phyloP scores from a whole-genome alignment of 768 basidiomycete species.

The Nidula microcarpa region DNA sequence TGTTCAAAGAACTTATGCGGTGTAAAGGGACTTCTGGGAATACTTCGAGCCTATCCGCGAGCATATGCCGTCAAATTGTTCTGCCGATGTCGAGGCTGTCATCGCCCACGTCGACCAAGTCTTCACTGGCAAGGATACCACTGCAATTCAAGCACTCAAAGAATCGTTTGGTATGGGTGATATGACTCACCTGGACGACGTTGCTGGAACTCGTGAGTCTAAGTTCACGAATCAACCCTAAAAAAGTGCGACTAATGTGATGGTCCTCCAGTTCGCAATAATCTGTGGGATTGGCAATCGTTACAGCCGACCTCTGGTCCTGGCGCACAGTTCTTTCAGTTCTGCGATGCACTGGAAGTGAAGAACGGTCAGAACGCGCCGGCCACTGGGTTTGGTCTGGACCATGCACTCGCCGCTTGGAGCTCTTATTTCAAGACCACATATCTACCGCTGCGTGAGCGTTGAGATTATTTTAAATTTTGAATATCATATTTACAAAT shows the following conservation, averaged over 20 bases:
- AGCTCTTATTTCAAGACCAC: slow-evolving; percentile 50
- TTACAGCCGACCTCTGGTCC: slow-evolving; percentile 50
- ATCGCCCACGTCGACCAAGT: slow-evolving; percentile 59
- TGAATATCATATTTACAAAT: background rate
- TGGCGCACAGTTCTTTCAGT: slow-evolving; percentile 46
- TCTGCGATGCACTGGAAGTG: slow-evolving; percentile 68
- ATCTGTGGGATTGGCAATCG: slow-evolving; percentile 68
- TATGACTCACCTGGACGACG: slow-evolving; percentile 63
- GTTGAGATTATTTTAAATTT: background rate
- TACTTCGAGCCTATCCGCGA: slow-evolving; percentile 72
- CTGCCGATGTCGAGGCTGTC: slow-evolving; percentile 64
- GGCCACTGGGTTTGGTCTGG: slow-evolving; percentile 56
- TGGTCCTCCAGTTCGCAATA: slow-evolving; percentile 41
- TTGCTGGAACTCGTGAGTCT: slow-evolving; percentile 50
- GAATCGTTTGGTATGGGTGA: slow-evolving; percentile 53
- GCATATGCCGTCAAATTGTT: slow-evolving; percentile 71
- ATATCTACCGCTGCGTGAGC: slow-evolving; percentile 46
- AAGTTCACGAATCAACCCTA: no score
- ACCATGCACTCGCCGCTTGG: slow-evolving; percentile 61
- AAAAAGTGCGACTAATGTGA: no score
- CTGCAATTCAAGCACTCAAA: slow-evolving; percentile 53
- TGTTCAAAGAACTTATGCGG: background rate
- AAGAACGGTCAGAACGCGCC: slow-evolving; percentile 51
- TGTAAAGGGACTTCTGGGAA: slow-evolving; percentile 54
- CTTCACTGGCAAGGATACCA: slow-evolving; percentile 38